These are phyloP conservation scores for Eutrema yunnanense DNA, from an alignment of 345 rosid genomes.

Conservation along the genomic window DNA sequence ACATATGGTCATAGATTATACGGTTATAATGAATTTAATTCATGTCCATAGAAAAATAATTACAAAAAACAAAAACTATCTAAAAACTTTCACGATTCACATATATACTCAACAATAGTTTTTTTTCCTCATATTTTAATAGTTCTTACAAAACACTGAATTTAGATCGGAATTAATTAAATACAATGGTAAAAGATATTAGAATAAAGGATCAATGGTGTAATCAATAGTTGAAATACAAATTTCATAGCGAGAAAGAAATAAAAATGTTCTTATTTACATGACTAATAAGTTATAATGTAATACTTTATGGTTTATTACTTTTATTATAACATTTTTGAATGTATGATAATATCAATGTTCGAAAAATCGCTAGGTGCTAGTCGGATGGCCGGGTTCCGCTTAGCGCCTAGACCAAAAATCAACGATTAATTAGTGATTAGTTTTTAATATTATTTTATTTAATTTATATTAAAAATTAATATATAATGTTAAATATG, in stretches of 20 bases:
- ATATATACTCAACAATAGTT: not conserved
- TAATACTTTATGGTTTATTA: not conserved
- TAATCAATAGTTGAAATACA: not conserved
- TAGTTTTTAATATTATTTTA: too few relatives aligned
- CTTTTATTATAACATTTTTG: not conserved
- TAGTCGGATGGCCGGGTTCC: too few relatives aligned
- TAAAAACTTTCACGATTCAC: not conserved
- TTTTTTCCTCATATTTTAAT: not conserved
- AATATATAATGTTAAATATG: too few relatives aligned
- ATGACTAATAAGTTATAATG: too few relatives aligned
- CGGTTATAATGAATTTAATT: not conserved
- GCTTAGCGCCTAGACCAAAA: too few relatives aligned
- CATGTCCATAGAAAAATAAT: not conserved
- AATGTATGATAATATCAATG: not conserved
- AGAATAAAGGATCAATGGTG: not conserved
- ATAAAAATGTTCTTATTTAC: not conserved
- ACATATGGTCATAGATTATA: not conserved
- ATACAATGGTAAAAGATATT: not conserved
- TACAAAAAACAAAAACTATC: not conserved
- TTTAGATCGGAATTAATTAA: not conserved
- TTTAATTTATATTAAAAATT: too few relatives aligned
- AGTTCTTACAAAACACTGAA: not conserved
- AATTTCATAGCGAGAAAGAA: not conserved
- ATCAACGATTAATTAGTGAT: too few relatives aligned
- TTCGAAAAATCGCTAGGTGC: too few relatives aligned